Percentiles rank a stretch among this genome's conserved stretches.
Conservation (phyloP, 257 asterid species). For the Echium plantagineum region DNA sequence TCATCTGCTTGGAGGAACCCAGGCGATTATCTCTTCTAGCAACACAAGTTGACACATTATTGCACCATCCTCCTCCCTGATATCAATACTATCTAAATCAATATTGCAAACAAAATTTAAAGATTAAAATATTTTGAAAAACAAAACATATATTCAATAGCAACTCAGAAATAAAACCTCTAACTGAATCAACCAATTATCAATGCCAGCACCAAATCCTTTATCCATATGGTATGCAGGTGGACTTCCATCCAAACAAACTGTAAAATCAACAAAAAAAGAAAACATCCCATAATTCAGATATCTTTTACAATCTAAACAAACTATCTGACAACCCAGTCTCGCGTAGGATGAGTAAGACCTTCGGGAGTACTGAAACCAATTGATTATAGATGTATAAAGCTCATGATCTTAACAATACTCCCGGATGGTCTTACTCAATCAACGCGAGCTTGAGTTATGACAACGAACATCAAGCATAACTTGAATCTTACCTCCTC, state of each 20-base stretch:
- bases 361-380: too few relatives aligned
- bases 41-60: slow-evolving; percentile 43
- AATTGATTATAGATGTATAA: too few relatives aligned
- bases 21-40: slow-evolving; percentile 30
- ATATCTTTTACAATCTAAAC: background rate
- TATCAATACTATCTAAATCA: background rate
- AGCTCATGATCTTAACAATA: too few relatives aligned
- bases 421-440: too few relatives aligned
- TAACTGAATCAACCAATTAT: slow-evolving; percentile 56
- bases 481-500: slow-evolving; percentile 42
- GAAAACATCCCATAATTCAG: background rate
- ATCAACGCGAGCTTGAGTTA: too few relatives aligned
- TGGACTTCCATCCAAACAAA: slow-evolving; percentile 79
- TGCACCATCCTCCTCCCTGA: slow-evolving; percentile 99
- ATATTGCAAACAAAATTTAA: too few relatives aligned
- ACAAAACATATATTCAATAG: too few relatives aligned
- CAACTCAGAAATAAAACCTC: slow-evolving; percentile 29
- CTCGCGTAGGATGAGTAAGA: too few relatives aligned
- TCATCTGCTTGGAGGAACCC: slow-evolving; percentile 74
- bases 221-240: slow-evolving; percentile 55
- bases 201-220: slow-evolving; percentile 46
- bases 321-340: too few relatives aligned
- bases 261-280: slow-evolving; percentile 16
- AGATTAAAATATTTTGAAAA: too few relatives aligned
- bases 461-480: background rate